phyloP scores from a whole-genome alignment of 495 filamentous ascomycete genomes.

The Usnea hakonensis region DNA sequence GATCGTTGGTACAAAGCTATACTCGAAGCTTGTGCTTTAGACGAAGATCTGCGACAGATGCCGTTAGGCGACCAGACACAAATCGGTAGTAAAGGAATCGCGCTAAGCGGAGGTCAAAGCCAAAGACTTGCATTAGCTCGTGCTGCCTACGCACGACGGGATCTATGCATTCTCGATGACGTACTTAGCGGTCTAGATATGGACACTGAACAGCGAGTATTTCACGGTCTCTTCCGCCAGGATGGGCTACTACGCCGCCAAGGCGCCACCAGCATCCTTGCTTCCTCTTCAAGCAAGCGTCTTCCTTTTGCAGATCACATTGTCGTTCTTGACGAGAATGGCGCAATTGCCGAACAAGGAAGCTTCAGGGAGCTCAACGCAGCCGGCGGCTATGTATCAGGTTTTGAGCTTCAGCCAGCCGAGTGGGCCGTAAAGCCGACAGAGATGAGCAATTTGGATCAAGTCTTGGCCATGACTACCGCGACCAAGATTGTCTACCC shows the following conservation, averaged over 20 bases:
- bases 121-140: constrained; percentile 56
- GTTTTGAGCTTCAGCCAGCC: constrained; percentile 31
- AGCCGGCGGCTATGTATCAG: constrained; percentile 44
- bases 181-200: constrained; percentile 54
- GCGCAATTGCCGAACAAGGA: constrained; percentile 44
- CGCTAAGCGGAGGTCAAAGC: constrained; percentile 59
- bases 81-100: constrained; percentile 57
- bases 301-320: constrained; percentile 46
- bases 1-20: constrained; percentile 54
- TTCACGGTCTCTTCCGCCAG: constrained; percentile 47
- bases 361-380: constrained; percentile 39
- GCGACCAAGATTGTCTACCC: neutral
- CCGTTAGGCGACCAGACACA: constrained; percentile 50
- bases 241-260: constrained; percentile 45
- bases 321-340: constrained; percentile 40
- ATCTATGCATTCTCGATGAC: constrained; percentile 51
- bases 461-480: constrained; percentile 2
- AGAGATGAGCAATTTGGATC: constrained; percentile 4
- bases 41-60: constrained; percentile 47
- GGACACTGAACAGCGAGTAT: constrained; percentile 53
- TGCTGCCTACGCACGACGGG: constrained; percentile 49
- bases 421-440: constrained; percentile 11
- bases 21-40: constrained; percentile 56
- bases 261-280: constrained; percentile 44
- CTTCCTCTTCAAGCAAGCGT: constrained; percentile 42